A percentile compares a stretch with the other conserved stretches of the same genome.
phyloP scores from a whole-genome alignment of 805 yeast genomes.

The Kuraishia ogatae region DNA sequence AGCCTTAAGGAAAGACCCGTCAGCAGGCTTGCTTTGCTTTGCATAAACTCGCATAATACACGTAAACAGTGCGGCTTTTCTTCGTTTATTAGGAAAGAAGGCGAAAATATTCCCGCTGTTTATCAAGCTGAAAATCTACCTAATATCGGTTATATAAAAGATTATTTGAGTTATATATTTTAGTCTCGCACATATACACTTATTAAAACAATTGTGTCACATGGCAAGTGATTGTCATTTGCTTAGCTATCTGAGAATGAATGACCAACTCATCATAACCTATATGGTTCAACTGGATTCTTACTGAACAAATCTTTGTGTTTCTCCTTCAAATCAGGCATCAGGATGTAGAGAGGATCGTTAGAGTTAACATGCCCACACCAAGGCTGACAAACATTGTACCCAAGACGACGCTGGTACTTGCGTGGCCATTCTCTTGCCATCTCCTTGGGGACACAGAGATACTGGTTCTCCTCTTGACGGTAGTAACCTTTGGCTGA shows the following conservation, averaged over 20 bases:
- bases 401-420: conserved; percentile 8
- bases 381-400: conserved; percentile 12
- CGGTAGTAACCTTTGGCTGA: conserved; percentile 15
- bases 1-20: background rate
- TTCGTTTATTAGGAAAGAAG: background rate
- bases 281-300: background rate
- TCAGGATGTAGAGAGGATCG: conserved; percentile 7
- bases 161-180: too few species aligned
- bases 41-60: background rate
- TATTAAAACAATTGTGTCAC: background rate
- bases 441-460: conserved; percentile 11
- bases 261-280: too few species aligned
- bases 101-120: too few species aligned
- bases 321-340: background rate
- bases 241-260: background rate
- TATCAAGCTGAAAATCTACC: too few species aligned
- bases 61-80: background rate
- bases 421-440: conserved; percentile 8
- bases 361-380: conserved; percentile 11
- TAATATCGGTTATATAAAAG: too few species aligned
- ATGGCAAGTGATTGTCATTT: background rate
- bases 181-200: background rate
- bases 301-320: background rate
- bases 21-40: background rate
- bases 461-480: conserved; percentile 20